Evolutionary conservation across 805 yeast species (phyloP), one percentile per base, ranked within the genome.

Genomic region (Pichia eremophila): DNA sequence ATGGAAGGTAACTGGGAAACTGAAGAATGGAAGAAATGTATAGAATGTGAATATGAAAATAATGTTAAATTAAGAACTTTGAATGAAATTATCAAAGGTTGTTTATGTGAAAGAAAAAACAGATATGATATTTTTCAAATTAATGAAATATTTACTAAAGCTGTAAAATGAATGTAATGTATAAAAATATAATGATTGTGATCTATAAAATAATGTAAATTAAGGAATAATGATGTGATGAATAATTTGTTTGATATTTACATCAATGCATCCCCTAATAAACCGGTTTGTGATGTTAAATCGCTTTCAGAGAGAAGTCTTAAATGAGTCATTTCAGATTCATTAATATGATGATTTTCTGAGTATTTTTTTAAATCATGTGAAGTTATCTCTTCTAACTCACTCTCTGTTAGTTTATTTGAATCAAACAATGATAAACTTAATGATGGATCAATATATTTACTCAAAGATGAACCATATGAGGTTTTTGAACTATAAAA

Each of bases 1-100:
- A 64, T 79, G 31, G 75, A 82, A 5, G 91, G 86, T 2, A 75
- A 75, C 45, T 52, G 55, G 55, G 22, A 35, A 34, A 32, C 45
- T 4, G 43, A 44, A 9, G 52, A 48, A 44, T 52, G 52, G 52
- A 29, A 29, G 2, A 37, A 32, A 5, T 10, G 11, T 9, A 36
- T 36, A 5, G 6, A n/a, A 12, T 15, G 15, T 11, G 10, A n/a
- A 8, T 15, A 18, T n/a, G 3, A 39, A 15, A 14, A 27, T n/a
- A 10, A 39, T 39, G 10, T 37, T 9, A 31, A 14, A 35, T 14
- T 39, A 14, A 34, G 5, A 10, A 15, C 12, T 12, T 39, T 36
- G 14, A 29, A 25, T 29, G 39, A 28, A 8, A 11, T 50, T 3
- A 37, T 52, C 22, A 17, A 43, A 8, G 47, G 43, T 6, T 51